Conservation (phyloP, 2,329 filamentous ascomycete genomes). For the Thielaviopsis musarum region DNA sequence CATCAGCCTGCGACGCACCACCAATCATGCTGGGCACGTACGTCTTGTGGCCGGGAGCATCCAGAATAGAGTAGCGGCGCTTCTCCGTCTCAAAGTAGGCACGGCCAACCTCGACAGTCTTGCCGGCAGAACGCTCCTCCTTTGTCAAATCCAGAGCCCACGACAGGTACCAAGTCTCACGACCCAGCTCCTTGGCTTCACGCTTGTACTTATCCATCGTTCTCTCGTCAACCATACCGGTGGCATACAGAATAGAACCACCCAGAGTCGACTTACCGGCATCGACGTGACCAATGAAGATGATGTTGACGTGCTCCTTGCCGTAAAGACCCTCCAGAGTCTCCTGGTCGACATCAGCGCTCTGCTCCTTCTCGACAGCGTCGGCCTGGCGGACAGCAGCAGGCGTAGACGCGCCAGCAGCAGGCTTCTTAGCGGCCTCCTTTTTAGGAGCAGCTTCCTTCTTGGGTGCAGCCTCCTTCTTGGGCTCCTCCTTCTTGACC, state of each 20-base stretch:
- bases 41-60: slow-evolving; percentile 94
- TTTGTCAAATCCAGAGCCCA: slow-evolving; percentile 97
- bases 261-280: slow-evolving; percentile 94
- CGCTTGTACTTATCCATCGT: slow-evolving; percentile 97
- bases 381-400: slow-evolving; percentile 57
- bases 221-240: slow-evolving; percentile 98
- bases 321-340: slow-evolving; percentile 91
- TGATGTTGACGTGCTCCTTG: slow-evolving; percentile 85
- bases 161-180: slow-evolving; percentile 97
- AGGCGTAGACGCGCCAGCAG: slow-evolving; percentile 67
- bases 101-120: slow-evolving; percentile 92
- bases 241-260: slow-evolving; percentile 80
- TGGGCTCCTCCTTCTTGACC: slow-evolving; percentile 23
- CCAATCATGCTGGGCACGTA: slow-evolving; percentile 98
- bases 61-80: slow-evolving; percentile 87
- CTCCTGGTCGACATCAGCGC: slow-evolving; percentile 50
- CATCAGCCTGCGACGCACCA: slow-evolving; percentile 79
- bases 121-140: slow-evolving; percentile 90
- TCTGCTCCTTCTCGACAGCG: slow-evolving; percentile 68
- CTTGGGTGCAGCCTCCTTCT: slow-evolving; percentile 16
- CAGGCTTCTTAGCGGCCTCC: slow-evolving; percentile 76
- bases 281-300: slow-evolving; percentile 96
- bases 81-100: slow-evolving; percentile 96
- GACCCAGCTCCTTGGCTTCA: slow-evolving; percentile 88
- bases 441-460: slow-evolving; percentile 56